Evolutionary conservation across 352 stramenopile genomes (phyloP).

Genomic region (Ophiocytium majus): DNA sequence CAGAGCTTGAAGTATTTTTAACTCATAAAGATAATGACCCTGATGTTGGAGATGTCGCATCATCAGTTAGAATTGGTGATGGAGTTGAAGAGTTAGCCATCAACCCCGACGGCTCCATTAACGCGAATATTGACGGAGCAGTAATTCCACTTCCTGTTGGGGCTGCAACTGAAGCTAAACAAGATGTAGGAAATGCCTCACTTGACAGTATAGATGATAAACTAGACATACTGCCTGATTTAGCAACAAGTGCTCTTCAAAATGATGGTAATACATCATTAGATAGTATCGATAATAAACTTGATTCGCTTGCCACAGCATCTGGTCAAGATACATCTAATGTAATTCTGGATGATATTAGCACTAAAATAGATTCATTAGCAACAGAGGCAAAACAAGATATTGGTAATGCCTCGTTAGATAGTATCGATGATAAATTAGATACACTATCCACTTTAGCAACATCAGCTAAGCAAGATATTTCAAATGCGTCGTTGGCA

Average conservation of each 20-base stretch:
- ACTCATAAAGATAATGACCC: background rate
- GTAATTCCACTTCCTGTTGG: background rate
- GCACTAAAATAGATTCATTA: background rate
- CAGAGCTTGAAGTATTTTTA: background rate
- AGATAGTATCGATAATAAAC: constrained; percentile 7
- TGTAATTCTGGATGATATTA: background rate
- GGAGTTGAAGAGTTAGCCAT: background rate
- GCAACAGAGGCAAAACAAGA: background rate
- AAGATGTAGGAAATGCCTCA: background rate
- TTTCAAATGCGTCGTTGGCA: background rate
- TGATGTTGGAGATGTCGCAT: background rate
- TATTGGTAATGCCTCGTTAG: background rate
- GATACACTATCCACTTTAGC: too few species aligned
- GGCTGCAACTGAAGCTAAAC: background rate
- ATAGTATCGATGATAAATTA: constrained; percentile 19
- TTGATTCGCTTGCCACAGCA: background rate
- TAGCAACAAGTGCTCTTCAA: background rate
- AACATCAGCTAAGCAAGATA: constrained; percentile 12
- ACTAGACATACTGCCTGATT: background rate
- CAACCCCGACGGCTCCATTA: background rate
- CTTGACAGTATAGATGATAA: background rate
- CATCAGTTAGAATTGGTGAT: background rate
- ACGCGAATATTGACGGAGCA: background rate
- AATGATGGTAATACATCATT: background rate
- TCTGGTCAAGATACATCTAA: background rate